Evolutionary conservation across 441 rosid species (phyloP).

Genomic region (Gossypium davidsonii): DNA sequence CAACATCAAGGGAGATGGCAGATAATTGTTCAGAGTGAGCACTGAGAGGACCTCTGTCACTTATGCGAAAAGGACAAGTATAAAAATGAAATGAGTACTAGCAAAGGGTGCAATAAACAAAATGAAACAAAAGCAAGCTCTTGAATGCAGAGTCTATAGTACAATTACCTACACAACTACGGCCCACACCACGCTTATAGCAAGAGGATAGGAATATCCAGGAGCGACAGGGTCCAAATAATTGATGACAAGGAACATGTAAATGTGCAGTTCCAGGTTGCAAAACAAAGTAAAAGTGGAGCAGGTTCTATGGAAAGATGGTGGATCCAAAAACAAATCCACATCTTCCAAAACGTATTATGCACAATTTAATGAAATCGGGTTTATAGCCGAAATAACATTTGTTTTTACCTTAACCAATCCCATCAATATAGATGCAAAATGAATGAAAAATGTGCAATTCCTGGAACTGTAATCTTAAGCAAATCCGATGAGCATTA

Average conservation of each 20-base stretch:
- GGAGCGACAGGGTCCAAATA: background rate
- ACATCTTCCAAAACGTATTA: background rate
- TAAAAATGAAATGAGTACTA: background rate
- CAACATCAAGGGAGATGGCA: background rate
- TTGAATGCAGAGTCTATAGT: background rate
- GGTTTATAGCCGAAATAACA: background rate
- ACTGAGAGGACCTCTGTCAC: background rate
- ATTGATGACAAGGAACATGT: background rate
- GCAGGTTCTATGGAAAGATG: background rate
- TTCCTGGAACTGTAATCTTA: background rate
- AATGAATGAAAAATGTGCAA: background rate
- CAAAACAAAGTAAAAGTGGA: background rate
- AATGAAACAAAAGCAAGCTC: conserved; percentile 1
- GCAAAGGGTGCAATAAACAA: background rate
- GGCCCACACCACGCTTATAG: background rate
- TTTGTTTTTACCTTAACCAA: background rate
- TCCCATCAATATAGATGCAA: background rate
- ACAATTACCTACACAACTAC: background rate
- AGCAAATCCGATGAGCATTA: background rate
- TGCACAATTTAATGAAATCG: background rate
- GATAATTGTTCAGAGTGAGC: background rate
- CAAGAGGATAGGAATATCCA: background rate
- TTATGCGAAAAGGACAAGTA: background rate
- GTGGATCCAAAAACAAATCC: background rate
- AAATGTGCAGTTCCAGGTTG: background rate